Evolutionary conservation across 306 rosid genomes (phyloP), one percentile per base, ranked within the genome.

Genomic region (Herpetospermum pedunculosum): DNA sequence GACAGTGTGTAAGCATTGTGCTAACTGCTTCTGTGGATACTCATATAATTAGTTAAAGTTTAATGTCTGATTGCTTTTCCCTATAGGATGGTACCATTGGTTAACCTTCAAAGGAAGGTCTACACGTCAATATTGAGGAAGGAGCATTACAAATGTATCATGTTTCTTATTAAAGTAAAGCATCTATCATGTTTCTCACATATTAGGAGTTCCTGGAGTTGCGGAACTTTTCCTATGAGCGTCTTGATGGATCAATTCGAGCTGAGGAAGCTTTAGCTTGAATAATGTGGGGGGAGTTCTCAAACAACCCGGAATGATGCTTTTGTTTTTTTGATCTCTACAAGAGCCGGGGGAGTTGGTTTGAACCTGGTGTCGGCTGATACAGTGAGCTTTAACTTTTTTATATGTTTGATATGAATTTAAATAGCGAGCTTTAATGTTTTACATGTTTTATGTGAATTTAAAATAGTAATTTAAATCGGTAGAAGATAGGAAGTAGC

Each of bases 321-420:
- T 72, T 93, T 91, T 85, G 91, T 93, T 55, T 93, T 93, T 77
- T 76, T 93, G 87, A 93, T 93, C 80, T 91, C 98, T 37, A 91
- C 97, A 43, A 91, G 98, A 82, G 98, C 97, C 69, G 98, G 98
- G 67, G 98, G 98, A 77, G 94, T 93, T 83, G 98, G 98, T 77
- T 83, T 93, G 88, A 93, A 91, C 83, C 96, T 93, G 43, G 96
- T 93, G 35, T 91, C 97, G 53, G 97, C 97, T 80, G 98, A 93
- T 84, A 87, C 97, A 77, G 98, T 93, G 79, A 89, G 94, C 83
- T 65, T 77, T 90, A 80, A 91, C 90, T 84, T 65, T n/a, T 37
- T 30, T 74, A 53, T 40, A 23, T 52, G 40, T 65, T 64, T 26
- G 34, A 26, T 34, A 26, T 48, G 25, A 75, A 15, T 30, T 60